A percentile compares a stretch with the other conserved stretches of the same genome.
phyloP scores from a whole-genome alignment of 176 grass and related monocot species.

The Oryza meridionalis region DNA sequence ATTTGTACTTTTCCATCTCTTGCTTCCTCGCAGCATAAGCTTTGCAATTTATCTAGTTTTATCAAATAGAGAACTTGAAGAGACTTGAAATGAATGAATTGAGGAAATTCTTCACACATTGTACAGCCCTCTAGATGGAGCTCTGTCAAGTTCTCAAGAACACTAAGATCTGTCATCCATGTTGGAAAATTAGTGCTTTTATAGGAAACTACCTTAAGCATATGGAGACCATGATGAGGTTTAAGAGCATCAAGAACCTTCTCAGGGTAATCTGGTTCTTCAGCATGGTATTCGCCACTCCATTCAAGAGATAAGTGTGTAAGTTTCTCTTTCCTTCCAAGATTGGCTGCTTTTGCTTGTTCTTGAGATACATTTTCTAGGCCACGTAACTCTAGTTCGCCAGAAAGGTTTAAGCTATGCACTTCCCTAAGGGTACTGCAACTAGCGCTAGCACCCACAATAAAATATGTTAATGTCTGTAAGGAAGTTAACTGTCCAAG shows the following conservation, averaged over 20 bases:
- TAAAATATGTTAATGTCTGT: constrained; percentile 25
- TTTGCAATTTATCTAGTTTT: background rate
- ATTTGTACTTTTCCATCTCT: no score
- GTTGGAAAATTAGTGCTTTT: background rate
- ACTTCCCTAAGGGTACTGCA: constrained; percentile 35
- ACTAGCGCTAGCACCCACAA: background rate
- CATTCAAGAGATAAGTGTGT: constrained; percentile 30
- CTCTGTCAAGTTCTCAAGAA: background rate
- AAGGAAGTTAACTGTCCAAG: constrained; percentile 19
- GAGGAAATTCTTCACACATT: background rate
- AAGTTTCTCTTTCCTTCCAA: constrained; percentile 26
- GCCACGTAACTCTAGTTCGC: background rate
- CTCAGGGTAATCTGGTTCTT: background rate
- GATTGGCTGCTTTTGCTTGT: background rate
- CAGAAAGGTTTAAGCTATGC: background rate
- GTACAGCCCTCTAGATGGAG: constrained; percentile 1
- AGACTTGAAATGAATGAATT: background rate
- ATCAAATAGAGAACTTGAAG: background rate
- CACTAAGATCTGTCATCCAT: background rate
- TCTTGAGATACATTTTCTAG: constrained; percentile 16
- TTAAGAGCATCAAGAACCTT: constrained; percentile 31
- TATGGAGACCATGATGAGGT: background rate
- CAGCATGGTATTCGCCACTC: background rate
- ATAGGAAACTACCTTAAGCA: background rate
- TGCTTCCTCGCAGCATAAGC: background rate